These are phyloP conservation scores for Gracilaria caudata DNA, from an alignment of 23 red algal genomes.

Conservation along the genomic window DNA sequence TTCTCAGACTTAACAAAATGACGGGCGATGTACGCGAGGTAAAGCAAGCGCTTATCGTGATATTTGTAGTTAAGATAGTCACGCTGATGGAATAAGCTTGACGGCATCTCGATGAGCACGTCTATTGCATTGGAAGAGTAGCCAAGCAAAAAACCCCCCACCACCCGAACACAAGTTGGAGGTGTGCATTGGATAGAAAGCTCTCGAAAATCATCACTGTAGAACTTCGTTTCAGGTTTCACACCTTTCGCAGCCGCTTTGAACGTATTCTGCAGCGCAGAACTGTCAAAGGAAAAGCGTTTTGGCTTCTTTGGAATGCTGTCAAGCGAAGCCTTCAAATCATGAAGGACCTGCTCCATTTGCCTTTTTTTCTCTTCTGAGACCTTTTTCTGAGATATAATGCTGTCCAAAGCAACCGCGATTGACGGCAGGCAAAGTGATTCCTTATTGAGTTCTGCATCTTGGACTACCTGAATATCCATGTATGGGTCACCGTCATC, in stretches of 20 bases:
- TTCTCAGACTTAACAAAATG: constrained; percentile 45
- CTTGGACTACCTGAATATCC: constrained; percentile 43
- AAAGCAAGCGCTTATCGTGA: constrained; percentile 69
- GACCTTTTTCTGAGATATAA: constrained; percentile 22
- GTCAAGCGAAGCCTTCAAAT: constrained; percentile 53
- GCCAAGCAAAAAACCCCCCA: constrained; percentile 51
- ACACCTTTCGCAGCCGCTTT: constrained; percentile 5
- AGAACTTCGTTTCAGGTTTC: constrained; percentile 8
- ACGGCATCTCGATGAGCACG: constrained; percentile 53
- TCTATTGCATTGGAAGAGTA: constrained; percentile 17
- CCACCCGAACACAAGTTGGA: constrained; percentile 20
- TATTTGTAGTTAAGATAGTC: constrained; percentile 64
- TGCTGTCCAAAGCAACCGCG: constrained; percentile 19
- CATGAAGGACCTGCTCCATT: constrained; percentile 26
- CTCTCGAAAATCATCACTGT: constrained; percentile 15
- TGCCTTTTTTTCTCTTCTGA: constrained; percentile 19
- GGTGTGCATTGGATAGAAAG: constrained; percentile 34
- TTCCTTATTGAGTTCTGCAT: constrained; percentile 40
- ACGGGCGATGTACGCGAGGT: constrained; percentile 47
- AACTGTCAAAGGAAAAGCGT: constrained; percentile 8
- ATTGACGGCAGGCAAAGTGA: constrained; percentile 36
- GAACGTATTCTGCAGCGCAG: constrained; percentile 13
- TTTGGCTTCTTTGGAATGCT: constrained; percentile 15
- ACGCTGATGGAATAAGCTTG: constrained; percentile 30
- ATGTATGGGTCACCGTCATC: constrained; percentile 12